Base-by-base conservation (phyloP, 148 eudicot genomes). In the Linanthus parryae region DNA sequence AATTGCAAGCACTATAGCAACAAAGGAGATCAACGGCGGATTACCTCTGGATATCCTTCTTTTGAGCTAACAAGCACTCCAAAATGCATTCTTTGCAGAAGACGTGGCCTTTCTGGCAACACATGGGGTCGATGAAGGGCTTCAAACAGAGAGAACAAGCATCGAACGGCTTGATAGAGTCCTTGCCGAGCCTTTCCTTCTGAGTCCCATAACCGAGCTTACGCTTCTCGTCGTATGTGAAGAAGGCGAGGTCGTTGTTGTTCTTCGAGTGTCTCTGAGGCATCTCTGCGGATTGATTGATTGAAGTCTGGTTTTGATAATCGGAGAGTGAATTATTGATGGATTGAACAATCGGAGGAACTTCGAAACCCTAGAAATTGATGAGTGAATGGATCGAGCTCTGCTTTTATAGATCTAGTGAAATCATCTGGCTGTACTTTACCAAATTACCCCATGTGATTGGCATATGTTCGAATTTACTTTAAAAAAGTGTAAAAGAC, bases 221-320 rank as follows among this genome's bases (percentile, higher is more conserved):
- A 29, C 69, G 53, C 77, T 92, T 92, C 74, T 92, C 99, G 28
- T 92, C 99, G 64, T 88, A 92, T 0, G 99, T 92, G 72, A 92
- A 92, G 29, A 30, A 52, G 2, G 56, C 56, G 3, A 34, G 29
- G 7, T 52, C 56, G 17, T 52, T 52, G 11, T 52, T 52, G 56
- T 52, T 92, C 73, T 87, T 92, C 33, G 99, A 92, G 73, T 92
- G 96, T 72, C 96, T 75, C 65, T 88, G 99, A 22, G 99, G 99
- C 99, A 92, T 92, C 4, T 49, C 64, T 46, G n/a, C n/a, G n/a
- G n/a, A n/a, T n/a, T n/a, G n/a, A n/a, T n/a, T n/a, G n/a, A n/a
- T n/a, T n/a, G n/a, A n/a, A n/a, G n/a, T n/a, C n/a, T n/a, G n/a
- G n/a, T n/a, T n/a, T n/a, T n/a, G n/a, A n/a, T n/a, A n/a, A n/a